Percentiles rank a stretch among this genome's conserved stretches.
Conservation (phyloP, 345 rosid species). For the Nephelium lappaceum region DNA sequence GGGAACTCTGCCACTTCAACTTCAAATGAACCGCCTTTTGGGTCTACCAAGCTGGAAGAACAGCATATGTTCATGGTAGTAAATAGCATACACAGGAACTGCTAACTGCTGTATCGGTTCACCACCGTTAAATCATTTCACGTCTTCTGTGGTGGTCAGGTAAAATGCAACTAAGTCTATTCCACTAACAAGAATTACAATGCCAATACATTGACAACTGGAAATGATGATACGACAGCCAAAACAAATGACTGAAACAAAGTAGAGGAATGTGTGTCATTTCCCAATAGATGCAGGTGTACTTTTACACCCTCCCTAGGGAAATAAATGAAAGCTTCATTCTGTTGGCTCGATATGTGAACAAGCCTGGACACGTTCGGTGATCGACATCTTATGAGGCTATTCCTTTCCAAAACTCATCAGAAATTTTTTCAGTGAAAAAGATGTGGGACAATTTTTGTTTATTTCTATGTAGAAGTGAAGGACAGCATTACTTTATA, state of each 20-base stretch:
- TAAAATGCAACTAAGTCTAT: background rate
- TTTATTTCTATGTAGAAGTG: background rate
- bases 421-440: background rate
- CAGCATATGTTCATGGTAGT: background rate
- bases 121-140: background rate
- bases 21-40: constrained; percentile 59
- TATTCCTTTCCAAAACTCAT: background rate
- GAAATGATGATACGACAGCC: background rate
- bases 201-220: background rate
- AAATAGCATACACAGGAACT: background rate
- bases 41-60: constrained; percentile 52
- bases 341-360: background rate
- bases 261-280: background rate
- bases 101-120: background rate
- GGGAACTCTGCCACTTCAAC: constrained; percentile 64
- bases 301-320: background rate
- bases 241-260: background rate
- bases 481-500: background rate
- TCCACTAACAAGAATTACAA: background rate
- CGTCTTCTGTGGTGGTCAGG: background rate
- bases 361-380: background rate
- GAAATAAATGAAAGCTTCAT: background rate
- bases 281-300: background rate
- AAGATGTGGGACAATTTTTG: background rate
- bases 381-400: background rate